Evolutionary conservation across 2,329 filamentous ascomycete species (phyloP).

Genomic region (Triangularia verruculosa): DNA sequence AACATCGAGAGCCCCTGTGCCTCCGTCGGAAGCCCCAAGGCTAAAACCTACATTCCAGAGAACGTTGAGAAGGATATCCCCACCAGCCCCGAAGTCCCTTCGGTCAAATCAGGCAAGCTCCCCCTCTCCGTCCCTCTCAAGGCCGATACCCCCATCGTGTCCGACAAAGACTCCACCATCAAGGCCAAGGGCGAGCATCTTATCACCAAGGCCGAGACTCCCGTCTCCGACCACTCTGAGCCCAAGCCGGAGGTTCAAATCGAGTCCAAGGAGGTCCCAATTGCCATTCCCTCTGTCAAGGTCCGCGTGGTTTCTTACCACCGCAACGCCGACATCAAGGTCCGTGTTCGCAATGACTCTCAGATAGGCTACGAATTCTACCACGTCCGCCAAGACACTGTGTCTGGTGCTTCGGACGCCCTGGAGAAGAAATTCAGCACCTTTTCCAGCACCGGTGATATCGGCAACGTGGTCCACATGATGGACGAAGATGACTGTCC

Average conservation of each 20-base stretch:
- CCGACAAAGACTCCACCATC: neutral
- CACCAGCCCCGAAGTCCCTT: too few relatives aligned
- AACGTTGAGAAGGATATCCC: too few relatives aligned
- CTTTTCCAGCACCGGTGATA: neutral
- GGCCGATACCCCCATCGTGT: neutral
- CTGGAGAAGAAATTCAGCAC: conserved; percentile 13
- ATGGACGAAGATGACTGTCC: conserved; percentile 13
- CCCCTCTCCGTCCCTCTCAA: neutral
- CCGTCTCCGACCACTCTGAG: too few relatives aligned
- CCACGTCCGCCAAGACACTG: conserved; percentile 16
- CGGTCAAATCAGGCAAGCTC: neutral
- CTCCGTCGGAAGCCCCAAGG: neutral
- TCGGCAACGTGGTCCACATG: conserved; percentile 1
- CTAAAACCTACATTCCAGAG: too few relatives aligned
- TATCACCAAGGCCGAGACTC: too few relatives aligned
- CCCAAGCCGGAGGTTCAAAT: neutral
- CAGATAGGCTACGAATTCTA: neutral
- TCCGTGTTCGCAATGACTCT: conserved; percentile 16
- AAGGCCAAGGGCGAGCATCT: too few relatives aligned
- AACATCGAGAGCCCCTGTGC: neutral
- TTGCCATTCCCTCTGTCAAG: neutral
- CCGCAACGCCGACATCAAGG: conserved; percentile 22
- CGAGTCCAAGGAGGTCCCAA: neutral
- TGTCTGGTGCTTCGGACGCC: conserved; percentile 22
- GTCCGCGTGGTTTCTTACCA: conserved; percentile 18